Base-by-base conservation (phyloP, 371 early-diverging fungal species). In the Mucor irregularis region DNA sequence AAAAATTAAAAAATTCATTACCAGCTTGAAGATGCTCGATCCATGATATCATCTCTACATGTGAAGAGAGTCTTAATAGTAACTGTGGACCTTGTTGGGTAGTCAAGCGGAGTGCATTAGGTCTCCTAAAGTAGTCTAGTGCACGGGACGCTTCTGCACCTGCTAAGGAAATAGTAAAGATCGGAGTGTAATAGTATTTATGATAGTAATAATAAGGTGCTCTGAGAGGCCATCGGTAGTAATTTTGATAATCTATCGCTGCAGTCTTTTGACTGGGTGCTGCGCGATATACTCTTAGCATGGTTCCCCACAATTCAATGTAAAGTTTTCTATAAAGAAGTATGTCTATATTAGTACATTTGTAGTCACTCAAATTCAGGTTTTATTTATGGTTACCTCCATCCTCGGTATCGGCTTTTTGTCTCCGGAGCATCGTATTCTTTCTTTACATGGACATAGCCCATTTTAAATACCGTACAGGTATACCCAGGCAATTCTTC, bases 21-120 rank as follows among this genome's bases (percentile, higher is more conserved):
- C 76, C 76, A 49, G 78, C 70, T 73, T 78, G 78, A 8, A 78
- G 55, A 53, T 74, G 75, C 52, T 78, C 78, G 11, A 78, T 46
- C 78, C 78, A 78, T 49, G 73, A 71, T 51, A 73, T 61, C 68
- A 78, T 74, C 17, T 78, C 75, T 16, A 68, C 56, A 57, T 66
- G 62, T 21, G 72, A 56, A 29, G 64, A 43, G 31, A 71, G 33
- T 25, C 71, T 68, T 16, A 78, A 45, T 37, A 78, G 43, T 35
- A 74, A 40, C 38, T 78, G 78, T 5, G 75, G 75, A 1, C 75
- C 75, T 52, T 71, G 65, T n/a, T 54, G 62, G 29, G 64, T 63
- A 5, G 60, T 72, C 33, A 78, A 55, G 42, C 78, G 64, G 39
- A 78, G 60, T 7, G 59, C 52, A 33, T 72, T 62, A 0, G 73